Percentiles rank a stretch among this genome's conserved stretches.
phyloP scores from a whole-genome alignment of 2,329 filamentous ascomycete genomes.

The Diaporthe vaccinii region DNA sequence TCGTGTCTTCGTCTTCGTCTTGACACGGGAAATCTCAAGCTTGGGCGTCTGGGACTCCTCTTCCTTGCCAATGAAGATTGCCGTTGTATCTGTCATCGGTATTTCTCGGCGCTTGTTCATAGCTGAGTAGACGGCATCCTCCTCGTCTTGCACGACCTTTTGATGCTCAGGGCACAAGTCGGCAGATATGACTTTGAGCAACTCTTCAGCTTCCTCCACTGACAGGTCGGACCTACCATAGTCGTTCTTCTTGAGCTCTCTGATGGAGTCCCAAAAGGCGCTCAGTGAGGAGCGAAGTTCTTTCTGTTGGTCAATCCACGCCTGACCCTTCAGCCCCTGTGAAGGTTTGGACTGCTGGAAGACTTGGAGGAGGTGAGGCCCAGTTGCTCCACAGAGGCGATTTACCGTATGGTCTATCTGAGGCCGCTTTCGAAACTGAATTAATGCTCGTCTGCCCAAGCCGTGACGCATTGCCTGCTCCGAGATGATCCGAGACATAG shows the following conservation, averaged over 20 bases:
- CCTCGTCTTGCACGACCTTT: neutral
- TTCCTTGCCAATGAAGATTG: neutral
- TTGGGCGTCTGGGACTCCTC: neutral
- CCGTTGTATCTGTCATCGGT: neutral
- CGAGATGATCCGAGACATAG: neutral
- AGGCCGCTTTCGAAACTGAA: neutral
- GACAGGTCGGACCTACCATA: neutral
- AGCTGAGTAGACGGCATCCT: neutral
- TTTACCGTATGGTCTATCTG: neutral
- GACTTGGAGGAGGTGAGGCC: neutral
- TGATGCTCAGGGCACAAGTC: neutral
- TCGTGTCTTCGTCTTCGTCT: neutral
- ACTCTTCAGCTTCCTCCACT: neutral
- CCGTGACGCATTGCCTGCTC: neutral
- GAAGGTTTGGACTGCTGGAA: neutral
- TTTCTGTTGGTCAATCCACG: neutral
- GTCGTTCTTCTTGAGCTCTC: neutral
- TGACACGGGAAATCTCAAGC: neutral
- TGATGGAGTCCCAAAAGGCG: constrained; percentile 2
- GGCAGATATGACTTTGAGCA: neutral
- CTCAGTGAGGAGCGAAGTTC: neutral
- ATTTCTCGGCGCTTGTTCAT: neutral
- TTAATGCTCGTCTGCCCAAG: neutral
- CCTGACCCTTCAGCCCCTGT: neutral
- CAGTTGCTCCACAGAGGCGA: neutral